A percentile compares a stretch with the other conserved stretches of the same genome.
Conservation (phyloP, 192 early-diverging fungal genomes). For the Podila verticillata region DNA sequence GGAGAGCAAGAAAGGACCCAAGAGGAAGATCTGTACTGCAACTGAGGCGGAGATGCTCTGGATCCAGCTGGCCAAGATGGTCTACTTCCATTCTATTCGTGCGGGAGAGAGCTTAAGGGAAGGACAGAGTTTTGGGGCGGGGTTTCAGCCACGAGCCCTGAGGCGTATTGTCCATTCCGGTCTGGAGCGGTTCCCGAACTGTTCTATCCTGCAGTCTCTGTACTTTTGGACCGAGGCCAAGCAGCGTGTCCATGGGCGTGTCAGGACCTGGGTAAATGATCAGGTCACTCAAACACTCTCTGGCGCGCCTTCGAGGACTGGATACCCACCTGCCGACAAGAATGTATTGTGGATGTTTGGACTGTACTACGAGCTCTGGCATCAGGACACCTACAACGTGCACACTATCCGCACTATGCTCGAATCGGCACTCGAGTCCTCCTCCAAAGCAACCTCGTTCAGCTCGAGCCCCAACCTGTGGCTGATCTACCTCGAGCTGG, state of each 20-base stretch:
- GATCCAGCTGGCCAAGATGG: slow-evolving; percentile 36
- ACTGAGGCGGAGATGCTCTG: slow-evolving; percentile 40
- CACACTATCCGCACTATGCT: slow-evolving; percentile 25
- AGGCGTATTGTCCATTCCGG: slow-evolving; percentile 26
- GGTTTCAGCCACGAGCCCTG: slow-evolving; percentile 37
- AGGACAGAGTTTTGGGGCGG: background rate
- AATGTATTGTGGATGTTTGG: slow-evolving; percentile 37
- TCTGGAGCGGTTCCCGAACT: slow-evolving; percentile 38
- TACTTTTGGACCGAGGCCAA: slow-evolving; percentile 46
- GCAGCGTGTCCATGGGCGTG: slow-evolving; percentile 37
- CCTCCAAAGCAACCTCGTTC: slow-evolving; percentile 18
- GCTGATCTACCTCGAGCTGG: slow-evolving; percentile 47
- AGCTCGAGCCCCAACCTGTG: slow-evolving; percentile 40
- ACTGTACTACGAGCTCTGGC: slow-evolving; percentile 48
- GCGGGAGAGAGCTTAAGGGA: background rate
- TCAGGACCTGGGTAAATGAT: slow-evolving; percentile 34
- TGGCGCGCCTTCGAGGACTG: background rate
- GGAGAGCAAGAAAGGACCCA: background rate
- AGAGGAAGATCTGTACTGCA: slow-evolving; percentile 27
- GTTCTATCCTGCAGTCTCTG: slow-evolving; percentile 32
- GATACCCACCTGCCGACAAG: slow-evolving; percentile 3
- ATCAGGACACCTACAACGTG: slow-evolving; percentile 23
- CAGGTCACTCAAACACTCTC: slow-evolving; percentile 5
- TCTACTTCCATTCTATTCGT: slow-evolving; percentile 36
- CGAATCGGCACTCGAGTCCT: slow-evolving; percentile 35